Percentiles rank a stretch among this genome's conserved stretches.
Conservation (phyloP, 2,329 filamentous ascomycete genomes). For the Helminthosporium solani region DNA sequence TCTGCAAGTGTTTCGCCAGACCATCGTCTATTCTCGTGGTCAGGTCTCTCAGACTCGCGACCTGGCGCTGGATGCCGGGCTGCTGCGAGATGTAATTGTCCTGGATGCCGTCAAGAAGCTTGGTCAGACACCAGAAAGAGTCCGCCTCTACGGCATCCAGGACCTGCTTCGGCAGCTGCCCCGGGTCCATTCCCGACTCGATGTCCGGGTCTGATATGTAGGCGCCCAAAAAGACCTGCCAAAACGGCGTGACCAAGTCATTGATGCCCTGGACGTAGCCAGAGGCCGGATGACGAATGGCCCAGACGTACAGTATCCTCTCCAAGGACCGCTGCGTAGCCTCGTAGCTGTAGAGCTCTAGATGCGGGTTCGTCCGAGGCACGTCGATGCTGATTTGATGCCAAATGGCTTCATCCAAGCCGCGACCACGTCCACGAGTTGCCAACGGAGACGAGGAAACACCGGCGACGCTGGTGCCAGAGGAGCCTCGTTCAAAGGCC, state of each 20-base stretch:
- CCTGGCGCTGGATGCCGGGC: conserved; percentile 93
- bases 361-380: conserved; percentile 91
- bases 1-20: conserved; percentile 84
- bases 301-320: conserved; percentile 95
- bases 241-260: conserved; percentile 95
- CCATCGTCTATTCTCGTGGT: conserved; percentile 84
- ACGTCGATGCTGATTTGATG: conserved; percentile 99
- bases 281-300: conserved; percentile 92
- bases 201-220: conserved; percentile 96
- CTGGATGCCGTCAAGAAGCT: conserved; percentile 96
- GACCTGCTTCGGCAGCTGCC: conserved; percentile 85
- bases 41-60: conserved; percentile 82
- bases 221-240: conserved; percentile 91
- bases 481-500: conserved; percentile 59
- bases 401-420: conserved; percentile 96
- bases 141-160: conserved; percentile 96
- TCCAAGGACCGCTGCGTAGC: conserved; percentile 93
- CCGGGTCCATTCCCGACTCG: conserved; percentile 93
- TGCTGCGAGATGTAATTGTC: conserved; percentile 99
- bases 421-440: conserved; percentile 65
- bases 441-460: conserved; percentile 44
- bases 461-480: conserved; percentile 55
- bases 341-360: conserved; percentile 92
- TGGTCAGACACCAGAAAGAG: conserved; percentile 97
- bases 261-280: conserved; percentile 99